Conservation (phyloP, 2,329 filamentous ascomycete genomes). For the Cytospora paraplurivora region DNA sequence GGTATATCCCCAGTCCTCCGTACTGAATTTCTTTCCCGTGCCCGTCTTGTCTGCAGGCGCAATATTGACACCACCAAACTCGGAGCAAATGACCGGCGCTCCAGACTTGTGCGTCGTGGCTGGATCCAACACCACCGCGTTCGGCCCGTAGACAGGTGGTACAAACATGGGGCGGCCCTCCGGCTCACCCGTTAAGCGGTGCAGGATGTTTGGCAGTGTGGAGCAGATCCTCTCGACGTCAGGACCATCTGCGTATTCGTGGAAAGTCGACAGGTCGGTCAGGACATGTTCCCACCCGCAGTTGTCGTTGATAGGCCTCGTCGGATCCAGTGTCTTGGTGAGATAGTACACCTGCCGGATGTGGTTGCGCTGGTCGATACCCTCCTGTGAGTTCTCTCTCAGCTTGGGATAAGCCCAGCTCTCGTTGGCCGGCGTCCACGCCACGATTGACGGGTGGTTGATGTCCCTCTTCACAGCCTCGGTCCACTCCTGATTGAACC, state of each 20-base stretch:
- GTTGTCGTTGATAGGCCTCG: constrained; percentile 69
- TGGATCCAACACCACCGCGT: constrained; percentile 39
- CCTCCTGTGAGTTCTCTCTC: constrained; percentile 56
- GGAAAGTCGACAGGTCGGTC: constrained; percentile 67
- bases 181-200: constrained; percentile 42
- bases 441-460: constrained; percentile 65
- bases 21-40: constrained; percentile 38
- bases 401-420: constrained; percentile 66
- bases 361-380: constrained; percentile 62
- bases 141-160: constrained; percentile 41
- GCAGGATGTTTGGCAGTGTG: constrained; percentile 55
- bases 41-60: constrained; percentile 46
- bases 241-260: constrained; percentile 64
- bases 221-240: constrained; percentile 58
- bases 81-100: constrained; percentile 65
- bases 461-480: constrained; percentile 65
- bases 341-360: constrained; percentile 64
- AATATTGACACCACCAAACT: constrained; percentile 71
- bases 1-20: constrained; percentile 68
- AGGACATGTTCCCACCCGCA: constrained; percentile 71
- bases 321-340: constrained; percentile 64
- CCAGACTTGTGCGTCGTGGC: constrained; percentile 55
- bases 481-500: constrained; percentile 66
- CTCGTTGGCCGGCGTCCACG: constrained; percentile 68
- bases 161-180: constrained; percentile 58